Conservation (phyloP, 495 filamentous ascomycete genomes). For the Talaromyces nanjingensis region DNA sequence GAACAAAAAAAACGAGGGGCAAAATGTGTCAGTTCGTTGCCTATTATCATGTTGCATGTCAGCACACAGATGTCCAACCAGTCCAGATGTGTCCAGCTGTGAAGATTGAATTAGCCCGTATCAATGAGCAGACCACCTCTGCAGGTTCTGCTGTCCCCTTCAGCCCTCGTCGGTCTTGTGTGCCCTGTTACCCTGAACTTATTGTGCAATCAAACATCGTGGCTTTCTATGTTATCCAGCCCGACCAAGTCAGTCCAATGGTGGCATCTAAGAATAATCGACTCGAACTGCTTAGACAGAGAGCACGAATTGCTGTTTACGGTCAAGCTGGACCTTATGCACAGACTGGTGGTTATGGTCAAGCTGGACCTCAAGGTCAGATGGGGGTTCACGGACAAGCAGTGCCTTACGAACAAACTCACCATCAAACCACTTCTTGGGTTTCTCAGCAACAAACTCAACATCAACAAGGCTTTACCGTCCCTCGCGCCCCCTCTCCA, state of each 20-base stretch:
- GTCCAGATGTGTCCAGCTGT: neutral
- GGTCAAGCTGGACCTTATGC: neutral
- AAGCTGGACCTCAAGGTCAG: neutral
- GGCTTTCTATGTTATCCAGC: neutral
- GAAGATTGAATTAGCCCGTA: neutral
- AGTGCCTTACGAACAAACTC: neutral
- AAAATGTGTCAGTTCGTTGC: neutral
- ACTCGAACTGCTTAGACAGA: neutral
- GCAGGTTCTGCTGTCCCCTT: neutral
- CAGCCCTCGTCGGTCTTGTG: neutral
- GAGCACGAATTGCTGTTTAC: neutral
- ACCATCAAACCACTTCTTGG: neutral
- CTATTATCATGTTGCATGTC: neutral
- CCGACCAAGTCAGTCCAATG: neutral
- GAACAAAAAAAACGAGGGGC: neutral
- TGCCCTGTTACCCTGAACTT: neutral
- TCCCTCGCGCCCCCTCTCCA: neutral
- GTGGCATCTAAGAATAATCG: neutral
- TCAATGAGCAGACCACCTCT: neutral
- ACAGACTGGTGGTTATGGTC: no score
- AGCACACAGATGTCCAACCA: neutral
- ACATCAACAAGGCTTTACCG: neutral
- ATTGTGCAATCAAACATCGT: neutral
- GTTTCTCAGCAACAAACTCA: neutral
- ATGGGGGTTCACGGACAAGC: neutral